Base-by-base conservation (phyloP, 1,139 yeast species). In the Hansenula lynferdii region DNA sequence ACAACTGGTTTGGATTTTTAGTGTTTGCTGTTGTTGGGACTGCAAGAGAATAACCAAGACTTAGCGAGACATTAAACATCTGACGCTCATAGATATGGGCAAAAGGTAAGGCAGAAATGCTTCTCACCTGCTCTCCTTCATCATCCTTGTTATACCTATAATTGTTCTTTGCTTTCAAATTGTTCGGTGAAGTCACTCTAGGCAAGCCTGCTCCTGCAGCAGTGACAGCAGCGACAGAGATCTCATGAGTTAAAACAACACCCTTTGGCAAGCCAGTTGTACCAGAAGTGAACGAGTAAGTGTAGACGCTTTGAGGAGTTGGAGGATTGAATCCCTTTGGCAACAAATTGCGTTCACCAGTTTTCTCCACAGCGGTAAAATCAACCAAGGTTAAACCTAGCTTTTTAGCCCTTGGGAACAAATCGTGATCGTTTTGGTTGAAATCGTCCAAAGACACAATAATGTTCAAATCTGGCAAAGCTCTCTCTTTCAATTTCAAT, bases 391-490 rank as follows among this genome's bases (percentile, higher is more conserved):
- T 53, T 9, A 68, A 44, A 9, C 62, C 65, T 22, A 45, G 47
- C 4, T 51, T 45, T 15, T 42, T 41, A 20, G 66, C 65, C 26
- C 35, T 34, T 4, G 25, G 23, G 33, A 49, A 44, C 2, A 44
- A 30, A n/a, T 36, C 40, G 12, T 42, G 42, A 31, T 48, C 54
- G 19, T 43, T 42, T 31, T 54, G 56, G 39, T 57, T 61, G 44
- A 72, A 59, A n/a, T 63, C 61, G 42, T 72, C 77, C 60, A 72
- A 62, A 16, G 67, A 64, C n/a, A 75, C 65, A 37, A 75, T 49
- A 12, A 58, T 57, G 45, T 58, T 56, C 39, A 69, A 54, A 30
- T 54, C 46, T n/a, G 65, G 62, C 35, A 62, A 3, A 17, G 60
- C 47, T 17, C 57, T 38, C 14, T 53, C 49, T 42, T 57, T 56